Percentiles rank a stretch among this genome's conserved stretches.
These are phyloP conservation scores for Neurospora sp. DNA, from an alignment of 495 filamentous ascomycete genomes.

Conservation along the genomic window DNA sequence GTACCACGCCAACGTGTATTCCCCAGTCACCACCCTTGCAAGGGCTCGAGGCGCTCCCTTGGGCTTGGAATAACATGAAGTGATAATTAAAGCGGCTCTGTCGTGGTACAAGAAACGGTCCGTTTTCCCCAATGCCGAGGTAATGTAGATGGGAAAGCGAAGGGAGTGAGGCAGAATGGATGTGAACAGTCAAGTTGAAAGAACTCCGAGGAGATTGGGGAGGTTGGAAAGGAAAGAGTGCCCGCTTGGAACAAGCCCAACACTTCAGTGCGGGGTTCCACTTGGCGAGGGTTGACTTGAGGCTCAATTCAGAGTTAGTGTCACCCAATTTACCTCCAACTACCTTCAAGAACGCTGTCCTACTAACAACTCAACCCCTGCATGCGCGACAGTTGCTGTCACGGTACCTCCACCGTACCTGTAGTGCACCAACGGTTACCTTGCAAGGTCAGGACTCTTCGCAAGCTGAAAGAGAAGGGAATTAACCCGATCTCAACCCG, in stretches of 20 bases:
- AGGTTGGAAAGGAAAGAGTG: not conserved
- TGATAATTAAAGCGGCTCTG: not conserved
- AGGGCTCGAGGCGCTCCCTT: not conserved
- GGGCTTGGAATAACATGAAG: not conserved
- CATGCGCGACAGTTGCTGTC: too few relatives aligned
- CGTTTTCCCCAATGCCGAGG: not conserved
- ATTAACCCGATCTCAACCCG: not conserved
- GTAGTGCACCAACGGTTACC: too few relatives aligned
- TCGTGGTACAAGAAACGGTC: not conserved
- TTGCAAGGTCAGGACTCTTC: not conserved
- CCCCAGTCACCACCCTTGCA: not conserved
- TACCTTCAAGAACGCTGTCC: too few relatives aligned
- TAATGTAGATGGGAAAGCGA: not conserved
- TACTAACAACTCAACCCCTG: too few relatives aligned
- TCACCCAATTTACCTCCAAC: too few relatives aligned
- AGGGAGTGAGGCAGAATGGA: not conserved
- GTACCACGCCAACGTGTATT: not conserved
- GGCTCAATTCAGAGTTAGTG: not conserved
- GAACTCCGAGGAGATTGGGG: not conserved
- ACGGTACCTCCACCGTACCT: too few relatives aligned
- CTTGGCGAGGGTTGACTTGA: not conserved
- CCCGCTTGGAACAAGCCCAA: not conserved
- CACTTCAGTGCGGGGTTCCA: not conserved
- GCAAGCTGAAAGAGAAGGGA: not conserved
- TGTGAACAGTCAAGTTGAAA: not conserved